Base-by-base conservation (phyloP, 768 basidiomycete genomes). In the Piloderma croceum region DNA sequence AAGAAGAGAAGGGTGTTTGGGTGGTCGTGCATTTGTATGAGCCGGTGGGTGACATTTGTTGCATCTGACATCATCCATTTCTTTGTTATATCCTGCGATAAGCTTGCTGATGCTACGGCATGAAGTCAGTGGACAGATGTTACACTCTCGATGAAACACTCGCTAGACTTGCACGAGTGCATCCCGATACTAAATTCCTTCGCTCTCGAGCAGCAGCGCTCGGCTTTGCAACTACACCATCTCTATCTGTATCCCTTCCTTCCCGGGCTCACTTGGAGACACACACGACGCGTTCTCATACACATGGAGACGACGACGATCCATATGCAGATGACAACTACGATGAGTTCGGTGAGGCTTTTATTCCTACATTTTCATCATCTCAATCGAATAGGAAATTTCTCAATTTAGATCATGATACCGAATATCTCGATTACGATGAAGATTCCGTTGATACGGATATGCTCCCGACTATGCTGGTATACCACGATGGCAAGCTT, bases 21-120 rank as follows among this genome's bases (percentile, higher is more conserved):
- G 84, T 91, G 9, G 79, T 90, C n/a, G 69, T 91, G 17, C 89
- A 91, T 59, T 68, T 91, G 5, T 91, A 89, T 52, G 83, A 89
- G 50, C 69, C 85, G 36, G 88, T 89, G 60, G 50, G 82, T 68
- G 22, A 18, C 31, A 44, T 27, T 18, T 39, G 31, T 24, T 15
- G 38, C 17, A 23, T 27, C 36, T 20, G 4, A 32, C 34, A 13
- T 15, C 4, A 33, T 19, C 12, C 18, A 20, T 41, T 17, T 41
- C 33, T 24, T 32, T 15, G 31, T 31, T 24, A 24, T 27, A 35
- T 36, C 46, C 24, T 29, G n/a, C 31, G 25, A 9, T 10, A 36
- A 12, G 24, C 42, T 46, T 3, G 20, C 36, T 32, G 20, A 34
- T 27, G 27, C 44, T 31, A 33, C 3, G 32, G 36, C 38, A 15